Evolutionary conservation across 306 rosid species (phyloP), one percentile per base, ranked within the genome.

Genomic region (Vigna angularis): DNA sequence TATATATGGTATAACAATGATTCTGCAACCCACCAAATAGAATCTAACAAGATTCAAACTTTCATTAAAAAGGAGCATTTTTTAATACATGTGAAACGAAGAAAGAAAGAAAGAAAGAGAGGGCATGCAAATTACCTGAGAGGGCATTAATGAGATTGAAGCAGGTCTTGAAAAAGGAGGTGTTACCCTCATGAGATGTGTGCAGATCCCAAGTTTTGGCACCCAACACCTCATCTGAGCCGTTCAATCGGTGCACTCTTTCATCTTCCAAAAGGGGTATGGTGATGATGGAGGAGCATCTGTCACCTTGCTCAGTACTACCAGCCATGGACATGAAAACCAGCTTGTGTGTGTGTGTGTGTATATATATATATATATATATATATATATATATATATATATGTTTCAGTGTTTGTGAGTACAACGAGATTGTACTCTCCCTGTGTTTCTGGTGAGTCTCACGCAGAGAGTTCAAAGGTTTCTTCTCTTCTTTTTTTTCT

Each of bases 61-160:
- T 9, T 42, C 4, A 42, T 9, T 0, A 8, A 40, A 40, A 40
- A 40, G 9, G 9, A 9, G 1, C 3, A 2, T 42, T 2, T 42
- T 40, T 8, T 2, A 40, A 8, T 40, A 9, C 47, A 9, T 42
- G 30, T 1, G 24, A n/a, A 52, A 53, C 0, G 6, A 47, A n/a
- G 13, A 65, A 0, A 52, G 53, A 34, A 3, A 38, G 13, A 3
- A 4, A 9, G 22, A 48, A 32, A n/a, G 15, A 28, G 26, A 40
- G 53, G 1, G 9, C 11, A 45, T 0, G 36, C 1, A 52, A 74
- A 50, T 16, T 6, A 85, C 88, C 88, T 85, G 88, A 85, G 56
- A 85, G 72, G 3, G 78, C 86, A 79, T 83, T 83, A 45, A 83
- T n/a, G 0, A 80, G 81, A 52, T 83, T 72, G 63, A 83, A 83